Base-by-base conservation (phyloP, 192 early-diverging fungal species). In the Chytriomyces hyalinus region DNA sequence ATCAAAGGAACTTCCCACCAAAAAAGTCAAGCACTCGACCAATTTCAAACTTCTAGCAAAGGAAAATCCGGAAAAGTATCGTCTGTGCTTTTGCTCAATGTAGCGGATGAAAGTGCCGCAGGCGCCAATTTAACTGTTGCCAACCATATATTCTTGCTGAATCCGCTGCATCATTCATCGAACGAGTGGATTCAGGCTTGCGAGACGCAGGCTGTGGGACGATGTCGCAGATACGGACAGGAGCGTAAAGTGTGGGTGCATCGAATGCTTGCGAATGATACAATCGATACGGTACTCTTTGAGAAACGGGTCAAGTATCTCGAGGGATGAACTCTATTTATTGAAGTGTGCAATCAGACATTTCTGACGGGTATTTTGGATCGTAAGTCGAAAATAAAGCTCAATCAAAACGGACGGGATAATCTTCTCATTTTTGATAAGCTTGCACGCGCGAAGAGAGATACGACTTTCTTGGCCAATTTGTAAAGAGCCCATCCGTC, bases 91-190 rank as follows among this genome's bases (percentile, higher is more conserved):
- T 66, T 86, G n/a, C 71, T 86, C 6, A 80, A 80, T 63, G 80
- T 80, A n/a, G 78, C 70, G 61, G 75, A 80, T 67, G 85, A 86
- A 67, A 73, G 69, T 36, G 85, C 85, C 5, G 73, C 76, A 47
- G 85, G 85, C 9, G 85, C 85, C 64, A 86, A 86, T 70, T 77
- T 86, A 45, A 84, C 82, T 8, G 65, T 76, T 60, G 85, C 85
- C 28, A 86, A 86, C 70, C 82, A 86, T 69, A 80, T 80, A 22
- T 65, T 86, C 67, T 86, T 86, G 76, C 45, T 86, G 61, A 70
- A 65, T 6, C 85, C 85, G 24, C 63, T 86, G 47, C 66, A 78
- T 44, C 64, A 80, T n/a, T 67, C 47, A 4, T 77, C 78, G 48
- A 76, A 81, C 45, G 76, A 84, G 57, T 72, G 60, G 46, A 82